phyloP scores from a whole-genome alignment of 768 basidiomycete species.

The Tulasnella sp. region DNA sequence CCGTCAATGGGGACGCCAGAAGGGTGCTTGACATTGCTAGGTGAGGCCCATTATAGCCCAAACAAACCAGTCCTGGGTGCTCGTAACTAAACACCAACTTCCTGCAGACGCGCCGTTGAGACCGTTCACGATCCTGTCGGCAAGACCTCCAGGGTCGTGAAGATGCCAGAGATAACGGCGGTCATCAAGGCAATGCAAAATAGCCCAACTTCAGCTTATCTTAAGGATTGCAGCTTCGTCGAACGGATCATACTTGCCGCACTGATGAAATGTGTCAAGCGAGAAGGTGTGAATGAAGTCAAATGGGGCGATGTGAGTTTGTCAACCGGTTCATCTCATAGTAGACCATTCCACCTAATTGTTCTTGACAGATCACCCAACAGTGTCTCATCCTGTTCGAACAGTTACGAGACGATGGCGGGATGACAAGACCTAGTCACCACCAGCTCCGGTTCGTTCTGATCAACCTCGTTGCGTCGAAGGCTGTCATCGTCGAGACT shows the following conservation, averaged over 20 bases:
- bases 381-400: conserved; percentile 67
- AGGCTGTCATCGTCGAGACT: conserved; percentile 65
- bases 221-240: conserved; percentile 75
- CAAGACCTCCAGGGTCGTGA: conserved; percentile 26
- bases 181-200: conserved; percentile 83
- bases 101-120: conserved; percentile 67
- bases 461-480: conserved; percentile 65
- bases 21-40: conserved; percentile 89
- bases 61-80: too few species aligned
- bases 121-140: conserved; percentile 41
- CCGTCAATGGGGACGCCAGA: conserved; percentile 89
- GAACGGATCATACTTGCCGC: conserved; percentile 83
- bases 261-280: conserved; percentile 66
- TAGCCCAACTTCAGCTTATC: conserved; percentile 76
- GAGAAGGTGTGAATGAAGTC: conserved; percentile 81
- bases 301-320: conserved; percentile 64
- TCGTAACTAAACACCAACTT: conserved; percentile 1
- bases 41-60: too few species aligned
- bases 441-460: conserved; percentile 60
- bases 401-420: conserved; percentile 47
- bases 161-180: conserved; percentile 57
- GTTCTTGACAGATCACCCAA: conserved; percentile 44
- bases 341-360: not conserved
- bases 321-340: not conserved
- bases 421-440: conserved; percentile 41